phyloP scores from a whole-genome alignment of 2,329 filamentous ascomycete species.

The Stagonosporopsis cucurbitacearum region DNA sequence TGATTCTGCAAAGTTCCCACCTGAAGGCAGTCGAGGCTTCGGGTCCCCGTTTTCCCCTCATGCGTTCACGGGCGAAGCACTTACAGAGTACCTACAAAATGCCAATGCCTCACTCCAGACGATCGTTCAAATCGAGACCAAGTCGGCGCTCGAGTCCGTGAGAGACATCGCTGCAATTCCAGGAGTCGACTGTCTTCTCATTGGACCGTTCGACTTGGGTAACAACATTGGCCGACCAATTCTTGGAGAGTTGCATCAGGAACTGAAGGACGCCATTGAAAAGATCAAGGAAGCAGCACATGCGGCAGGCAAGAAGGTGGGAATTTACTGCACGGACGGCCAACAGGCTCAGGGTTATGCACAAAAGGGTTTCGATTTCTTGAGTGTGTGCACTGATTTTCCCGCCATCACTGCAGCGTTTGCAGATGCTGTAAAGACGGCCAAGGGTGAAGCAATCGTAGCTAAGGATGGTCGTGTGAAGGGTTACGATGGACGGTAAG shows the following conservation, averaged over 20 bases:
- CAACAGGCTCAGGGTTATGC: conserved; percentile 60
- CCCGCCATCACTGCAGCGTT: conserved; percentile 54
- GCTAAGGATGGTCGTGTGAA: conserved; percentile 20
- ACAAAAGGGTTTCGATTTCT: conserved; percentile 62
- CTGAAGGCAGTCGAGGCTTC: conserved; percentile 61
- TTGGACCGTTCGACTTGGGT: conserved; percentile 64
- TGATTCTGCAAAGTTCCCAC: conserved; percentile 62
- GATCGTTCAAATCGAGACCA: conserved; percentile 57
- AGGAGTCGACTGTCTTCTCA: conserved; percentile 61
- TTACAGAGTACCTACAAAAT: conserved; percentile 59
- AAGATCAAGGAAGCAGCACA: conserved; percentile 60
- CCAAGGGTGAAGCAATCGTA: conserved; percentile 34
- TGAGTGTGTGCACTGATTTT: conserved; percentile 55
- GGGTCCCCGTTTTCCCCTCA: conserved; percentile 62
- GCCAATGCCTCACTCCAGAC: conserved; percentile 62
- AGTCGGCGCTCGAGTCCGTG: conserved; percentile 48
- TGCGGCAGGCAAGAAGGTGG: conserved; percentile 60
- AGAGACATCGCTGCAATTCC: conserved; percentile 60
- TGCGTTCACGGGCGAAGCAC: conserved; percentile 50
- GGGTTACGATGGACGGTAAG: conserved; percentile 31
- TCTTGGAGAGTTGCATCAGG: conserved; percentile 55
- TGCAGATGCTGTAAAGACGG: conserved; percentile 41
- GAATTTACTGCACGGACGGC: conserved; percentile 62
- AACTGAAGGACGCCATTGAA: conserved; percentile 60
- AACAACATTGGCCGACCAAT: conserved; percentile 65